Conservation (phyloP, 208 protist species). For the Wallacemonas sp. region DNA sequence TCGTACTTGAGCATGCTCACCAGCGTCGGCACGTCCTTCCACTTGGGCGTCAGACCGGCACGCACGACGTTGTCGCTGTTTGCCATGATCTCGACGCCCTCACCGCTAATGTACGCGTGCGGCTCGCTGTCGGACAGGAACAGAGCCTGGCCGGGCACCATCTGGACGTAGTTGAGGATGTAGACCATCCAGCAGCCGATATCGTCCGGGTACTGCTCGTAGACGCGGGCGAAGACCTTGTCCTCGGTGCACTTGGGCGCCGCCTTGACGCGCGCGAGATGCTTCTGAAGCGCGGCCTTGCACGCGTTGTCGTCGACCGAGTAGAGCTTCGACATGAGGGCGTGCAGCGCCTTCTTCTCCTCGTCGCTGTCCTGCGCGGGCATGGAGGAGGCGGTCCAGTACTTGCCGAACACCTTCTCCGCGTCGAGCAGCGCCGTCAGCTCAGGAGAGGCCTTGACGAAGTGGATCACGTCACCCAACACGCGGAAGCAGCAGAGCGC, state of each 20-base stretch:
- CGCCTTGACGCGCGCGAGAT: constrained; percentile 47
- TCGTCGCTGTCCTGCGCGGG: constrained; percentile 30
- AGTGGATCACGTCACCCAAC: constrained; percentile 77
- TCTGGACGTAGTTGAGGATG: constrained; percentile 95
- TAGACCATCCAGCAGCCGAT: constrained; percentile 98
- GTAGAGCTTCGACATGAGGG: constrained; percentile 75
- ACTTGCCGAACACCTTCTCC: constrained; percentile 26
- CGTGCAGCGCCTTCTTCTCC: constrained; percentile 57
- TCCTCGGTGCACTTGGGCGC: constrained; percentile 57
- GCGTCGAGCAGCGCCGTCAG: constrained; percentile 46
- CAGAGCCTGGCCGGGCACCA: constrained; percentile 94
- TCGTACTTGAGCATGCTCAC: constrained; percentile 92
- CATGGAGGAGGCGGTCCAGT: background rate
- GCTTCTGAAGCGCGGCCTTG: constrained; percentile 46
- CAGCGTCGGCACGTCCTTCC: constrained; percentile 95
- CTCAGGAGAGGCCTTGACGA: constrained; percentile 61
- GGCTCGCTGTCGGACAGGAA: constrained; percentile 97
- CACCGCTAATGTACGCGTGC: constrained; percentile 97
- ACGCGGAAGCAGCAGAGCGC: constrained; percentile 96
- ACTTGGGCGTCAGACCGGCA: constrained; percentile 97
- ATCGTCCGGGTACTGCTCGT: constrained; percentile 95
- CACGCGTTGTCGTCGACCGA: constrained; percentile 33
- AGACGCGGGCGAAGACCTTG: constrained; percentile 77
- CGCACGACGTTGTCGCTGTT: constrained; percentile 97
- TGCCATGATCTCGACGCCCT: constrained; percentile 98